phyloP scores from a whole-genome alignment of 1,284 basidiomycete species.

The Pyrrhoderma lamaoense region DNA sequence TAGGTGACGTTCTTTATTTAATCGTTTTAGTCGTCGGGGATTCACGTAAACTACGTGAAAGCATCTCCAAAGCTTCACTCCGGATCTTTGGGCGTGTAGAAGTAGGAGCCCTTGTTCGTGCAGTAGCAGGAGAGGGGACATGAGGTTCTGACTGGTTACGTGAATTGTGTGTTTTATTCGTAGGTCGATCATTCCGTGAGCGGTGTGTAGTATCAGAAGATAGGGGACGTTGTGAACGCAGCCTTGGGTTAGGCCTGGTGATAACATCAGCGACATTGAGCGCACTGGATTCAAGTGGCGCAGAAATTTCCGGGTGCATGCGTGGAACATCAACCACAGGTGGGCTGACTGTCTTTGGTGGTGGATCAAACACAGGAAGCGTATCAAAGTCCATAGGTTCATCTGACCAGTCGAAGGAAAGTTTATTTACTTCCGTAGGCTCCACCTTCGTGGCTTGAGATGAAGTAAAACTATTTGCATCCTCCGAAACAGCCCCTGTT shows the following conservation, averaged over 20 bases:
- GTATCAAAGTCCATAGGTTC: slow-evolving; percentile 10
- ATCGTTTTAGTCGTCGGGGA: neutral
- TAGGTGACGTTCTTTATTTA: no score
- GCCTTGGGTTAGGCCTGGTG: neutral
- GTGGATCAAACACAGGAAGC: neutral
- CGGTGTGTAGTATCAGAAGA: slow-evolving; percentile 10
- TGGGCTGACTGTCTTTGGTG: neutral
- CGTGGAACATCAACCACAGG: slow-evolving; percentile 7
- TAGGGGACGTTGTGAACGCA: slow-evolving; percentile 12
- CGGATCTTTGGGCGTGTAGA: slow-evolving; percentile 19
- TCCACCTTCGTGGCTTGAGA: neutral
- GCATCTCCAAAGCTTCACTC: slow-evolving; percentile 18
- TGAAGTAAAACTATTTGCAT: neutral
- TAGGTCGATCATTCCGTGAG: slow-evolving; percentile 13
- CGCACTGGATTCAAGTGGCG: neutral
- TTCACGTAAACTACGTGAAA: slow-evolving; percentile 18
- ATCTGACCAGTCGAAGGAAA: slow-evolving; percentile 18
- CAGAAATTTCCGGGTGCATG: slow-evolving; percentile 1
- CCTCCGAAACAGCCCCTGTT: neutral
- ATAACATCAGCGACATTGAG: neutral
- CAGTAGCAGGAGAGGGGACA: slow-evolving; percentile 4
- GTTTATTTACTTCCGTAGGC: neutral
- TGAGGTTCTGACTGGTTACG: slow-evolving; percentile 19
- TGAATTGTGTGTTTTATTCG: slow-evolving; percentile 14
- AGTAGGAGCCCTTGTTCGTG: slow-evolving; percentile 9